Evolutionary conservation across 1,139 yeast genomes (phyloP), one percentile per base, ranked within the genome.

Genomic region (Saccharomyces hybrid): DNA sequence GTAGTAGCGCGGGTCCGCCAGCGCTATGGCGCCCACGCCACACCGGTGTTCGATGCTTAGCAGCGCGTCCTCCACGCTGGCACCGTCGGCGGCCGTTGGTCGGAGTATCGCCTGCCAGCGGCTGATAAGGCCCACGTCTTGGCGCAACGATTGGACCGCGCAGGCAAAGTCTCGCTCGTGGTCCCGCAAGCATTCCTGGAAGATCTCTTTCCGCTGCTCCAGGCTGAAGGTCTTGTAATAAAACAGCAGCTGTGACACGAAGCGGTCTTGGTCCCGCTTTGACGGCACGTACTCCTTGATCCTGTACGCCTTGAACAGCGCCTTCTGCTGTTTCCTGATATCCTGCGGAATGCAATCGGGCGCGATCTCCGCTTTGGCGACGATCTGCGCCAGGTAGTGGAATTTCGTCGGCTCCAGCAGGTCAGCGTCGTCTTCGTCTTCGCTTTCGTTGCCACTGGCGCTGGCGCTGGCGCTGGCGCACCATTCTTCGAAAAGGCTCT

Each of bases 351-450:
- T 61, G 2, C 69, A 64, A 3, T 55, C 52, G 11, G 62, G 56
- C 1, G 31, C 34, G 2, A 67, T 51, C n/a, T 16, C 44, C 16
- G 64, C 51, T 47, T 66, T 67, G 13, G 66, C 62, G 8, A 68
- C 58, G 9, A 68, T 62, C 34, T 68, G 71, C 5, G 71, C 62
- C 46, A 68, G 50, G 48, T 68, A 68, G 51, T 68, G 71, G 47
- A 53, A 68, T 48, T 60, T 62, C 7, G 66, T 60, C 2, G 71
- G 71, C 44, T 62, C 63, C 11, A 63, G 47, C 3, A 52, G 23
- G 23, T 19, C 23, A 19, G 23, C 56, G 1, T 58, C 64, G 1
- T 55, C 62, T 1, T 53, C 61, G 3, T 53, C 58, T 5, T 54
- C 61, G 16, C 52, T 50, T 16, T 52, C 57, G n/a, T 49, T 51